Conservation (phyloP, 1,284 basidiomycete genomes). For the Boletus sp. region DNA sequence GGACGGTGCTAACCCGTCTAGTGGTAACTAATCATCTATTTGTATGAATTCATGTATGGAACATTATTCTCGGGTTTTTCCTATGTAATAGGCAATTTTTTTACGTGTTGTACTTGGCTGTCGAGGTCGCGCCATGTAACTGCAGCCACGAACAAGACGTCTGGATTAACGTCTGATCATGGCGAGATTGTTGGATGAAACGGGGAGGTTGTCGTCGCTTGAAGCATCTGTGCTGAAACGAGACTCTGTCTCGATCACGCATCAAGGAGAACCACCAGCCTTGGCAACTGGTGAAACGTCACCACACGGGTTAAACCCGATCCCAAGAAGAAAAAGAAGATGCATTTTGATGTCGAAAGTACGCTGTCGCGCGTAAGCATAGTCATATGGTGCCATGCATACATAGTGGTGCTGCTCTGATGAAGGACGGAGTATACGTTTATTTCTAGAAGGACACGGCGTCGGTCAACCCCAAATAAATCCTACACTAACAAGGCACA, state of each 20-base stretch:
- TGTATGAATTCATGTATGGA: slow-evolving; percentile 11
- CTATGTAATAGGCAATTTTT: not conserved
- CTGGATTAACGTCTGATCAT: not conserved
- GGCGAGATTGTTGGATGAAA: not conserved
- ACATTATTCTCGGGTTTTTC: not conserved
- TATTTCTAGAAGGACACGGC: slow-evolving; percentile 21
- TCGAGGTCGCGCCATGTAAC: no score
- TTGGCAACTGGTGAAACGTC: not conserved
- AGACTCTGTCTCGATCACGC: not conserved
- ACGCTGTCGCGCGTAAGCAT: slow-evolving; percentile 26
- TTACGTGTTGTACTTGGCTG: no score
- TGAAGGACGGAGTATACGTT: slow-evolving; percentile 12
- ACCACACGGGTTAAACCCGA: no score
- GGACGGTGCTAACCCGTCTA: slow-evolving; percentile 13
- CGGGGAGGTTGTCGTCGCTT: not conserved
- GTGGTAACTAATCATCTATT: slow-evolving; percentile 17
- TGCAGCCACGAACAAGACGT: not conserved
- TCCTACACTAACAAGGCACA: not conserved
- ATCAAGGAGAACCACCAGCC: not conserved
- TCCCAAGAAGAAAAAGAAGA: not conserved
- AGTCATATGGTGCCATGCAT: slow-evolving; percentile 27
- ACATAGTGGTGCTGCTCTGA: slow-evolving; percentile 11
- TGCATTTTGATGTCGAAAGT: slow-evolving; percentile 24
- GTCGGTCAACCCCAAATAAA: not conserved
- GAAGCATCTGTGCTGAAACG: not conserved